Evolutionary conservation across 169 alveolate species (phyloP).

Genomic region (Eimeria acervulina): DNA sequence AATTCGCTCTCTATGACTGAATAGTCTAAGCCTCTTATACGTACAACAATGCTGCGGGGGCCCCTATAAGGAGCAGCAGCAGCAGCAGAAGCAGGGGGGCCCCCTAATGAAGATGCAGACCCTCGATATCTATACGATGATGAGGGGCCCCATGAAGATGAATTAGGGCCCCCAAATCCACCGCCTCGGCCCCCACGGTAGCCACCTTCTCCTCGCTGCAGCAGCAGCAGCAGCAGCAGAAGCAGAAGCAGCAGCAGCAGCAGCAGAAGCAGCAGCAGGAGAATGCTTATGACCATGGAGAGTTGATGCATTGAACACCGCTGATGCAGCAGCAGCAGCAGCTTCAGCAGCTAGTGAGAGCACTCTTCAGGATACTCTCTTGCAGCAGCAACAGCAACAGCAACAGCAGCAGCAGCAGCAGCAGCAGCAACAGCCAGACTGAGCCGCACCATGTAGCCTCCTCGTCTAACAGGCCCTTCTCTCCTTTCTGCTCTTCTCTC

Average conservation of each 20-base stretch:
- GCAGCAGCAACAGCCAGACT: not conserved
- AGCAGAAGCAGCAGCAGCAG: not conserved
- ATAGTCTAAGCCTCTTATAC: constrained; percentile 74
- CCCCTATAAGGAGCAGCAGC: not conserved
- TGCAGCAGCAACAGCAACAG: not conserved
- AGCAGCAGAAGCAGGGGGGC: too few relatives aligned
- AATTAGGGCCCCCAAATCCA: not conserved
- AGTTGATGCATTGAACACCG: not conserved
- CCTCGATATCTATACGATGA: not conserved
- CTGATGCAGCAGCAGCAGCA: not conserved
- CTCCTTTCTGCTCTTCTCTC: not conserved
- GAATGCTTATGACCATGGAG: not conserved
- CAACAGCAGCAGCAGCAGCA: not conserved
- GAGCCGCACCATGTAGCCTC: constrained; percentile 29
- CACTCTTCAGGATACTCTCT: not conserved
- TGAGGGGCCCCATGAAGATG: not conserved
- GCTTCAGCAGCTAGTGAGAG: not conserved
- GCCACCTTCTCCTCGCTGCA: constrained; percentile 7
- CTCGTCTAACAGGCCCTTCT: constrained; percentile 1
- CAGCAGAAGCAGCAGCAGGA: not conserved
- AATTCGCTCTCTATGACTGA: constrained; percentile 83
- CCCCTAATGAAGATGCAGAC: not conserved
- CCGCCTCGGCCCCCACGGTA: constrained; percentile 41
- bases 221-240: constrained; percentile 23
- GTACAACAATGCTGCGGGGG: constrained; percentile 77